Evolutionary conservation across 306 rosid genomes (phyloP).

Genomic region (Abrus precatorius): DNA sequence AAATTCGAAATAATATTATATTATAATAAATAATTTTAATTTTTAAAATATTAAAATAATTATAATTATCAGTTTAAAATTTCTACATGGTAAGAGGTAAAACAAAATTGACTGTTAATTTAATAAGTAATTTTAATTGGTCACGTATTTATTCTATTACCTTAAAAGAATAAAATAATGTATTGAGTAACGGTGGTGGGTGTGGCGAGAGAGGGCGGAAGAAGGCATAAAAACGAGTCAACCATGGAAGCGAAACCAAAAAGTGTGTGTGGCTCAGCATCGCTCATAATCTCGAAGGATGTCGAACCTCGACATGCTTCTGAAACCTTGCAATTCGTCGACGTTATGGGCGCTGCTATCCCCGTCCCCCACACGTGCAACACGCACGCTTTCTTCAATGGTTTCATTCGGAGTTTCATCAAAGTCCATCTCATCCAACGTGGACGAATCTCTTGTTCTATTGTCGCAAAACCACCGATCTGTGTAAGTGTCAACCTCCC

Average conservation of each 20-base stretch:
- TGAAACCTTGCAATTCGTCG: not conserved
- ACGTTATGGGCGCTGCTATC: not conserved
- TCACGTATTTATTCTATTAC: too few species aligned
- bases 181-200: not conserved
- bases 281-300: conserved; percentile 21
- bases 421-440: conserved; percentile 43
- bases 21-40: too few species aligned
- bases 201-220: not conserved
- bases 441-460: conserved; percentile 39
- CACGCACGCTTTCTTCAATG: not conserved
- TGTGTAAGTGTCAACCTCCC: conserved; percentile 15
- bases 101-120: too few species aligned
- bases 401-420: conserved; percentile 38
- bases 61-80: too few species aligned
- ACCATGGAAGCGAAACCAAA: conserved; percentile 15
- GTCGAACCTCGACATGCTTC: conserved; percentile 13
- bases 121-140: too few species aligned
- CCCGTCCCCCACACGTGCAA: conserved; percentile 13
- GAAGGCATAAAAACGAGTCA: not conserved
- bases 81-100: too few species aligned
- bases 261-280: not conserved
- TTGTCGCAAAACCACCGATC: conserved; percentile 45
- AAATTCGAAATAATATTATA: too few species aligned
- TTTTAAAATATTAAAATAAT: too few species aligned
- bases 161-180: too few species aligned